Base-by-base conservation (phyloP, 2,329 filamentous ascomycete genomes). In the Trichophyton schoenleinii region DNA sequence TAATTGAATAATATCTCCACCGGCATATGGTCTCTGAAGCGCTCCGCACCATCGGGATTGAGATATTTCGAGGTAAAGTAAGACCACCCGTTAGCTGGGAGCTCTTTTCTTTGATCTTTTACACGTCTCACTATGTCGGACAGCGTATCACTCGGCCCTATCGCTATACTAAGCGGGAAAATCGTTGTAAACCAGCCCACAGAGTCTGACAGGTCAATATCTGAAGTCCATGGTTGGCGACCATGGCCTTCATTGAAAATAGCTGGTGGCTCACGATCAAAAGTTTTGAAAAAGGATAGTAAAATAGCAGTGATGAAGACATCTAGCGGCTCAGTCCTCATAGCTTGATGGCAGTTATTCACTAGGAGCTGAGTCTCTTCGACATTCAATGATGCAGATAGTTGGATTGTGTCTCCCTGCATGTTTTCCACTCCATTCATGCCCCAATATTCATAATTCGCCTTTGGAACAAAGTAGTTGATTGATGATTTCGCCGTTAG, bases 131-230 rank as follows among this genome's bases (percentile, higher is more conserved):
- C 64, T 2, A 66, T 70, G 8, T 73, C 65, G 13, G 68, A 48
- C 7, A 74, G 62, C 36, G 67, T 67, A 57, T 59, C 42, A 6
- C 55, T 22, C 7, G 44, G 36, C 0, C 68, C 65, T 2, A 25
- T 28, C 15, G 68, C 63, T 0, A 75, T 66, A 48, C 70, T 68
- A 3, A 79, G 64, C 15, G 77, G 77, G n/a, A 71, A 73, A 60
- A 79, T 70, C 38, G 77, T 76, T 0, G 78, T 79, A 60, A 79
- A 80, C 78, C 78, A 80, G 5, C 78, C 78, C 6, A 79, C 71
- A 0, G 78, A 79, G 25, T 73, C 67, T 0, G 77, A 77, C 1
- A 79, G 69, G 55, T 80, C 78, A 58, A 79, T 71, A 18, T 67
- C 70, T 1, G 70, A 38, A 61, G 76, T 71, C 70, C 76, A 79